Percentiles rank a stretch among this genome's conserved stretches.
These are phyloP conservation scores for Phytopythium helicoides DNA, from an alignment of 352 stramenopile genomes.

Conservation along the genomic window DNA sequence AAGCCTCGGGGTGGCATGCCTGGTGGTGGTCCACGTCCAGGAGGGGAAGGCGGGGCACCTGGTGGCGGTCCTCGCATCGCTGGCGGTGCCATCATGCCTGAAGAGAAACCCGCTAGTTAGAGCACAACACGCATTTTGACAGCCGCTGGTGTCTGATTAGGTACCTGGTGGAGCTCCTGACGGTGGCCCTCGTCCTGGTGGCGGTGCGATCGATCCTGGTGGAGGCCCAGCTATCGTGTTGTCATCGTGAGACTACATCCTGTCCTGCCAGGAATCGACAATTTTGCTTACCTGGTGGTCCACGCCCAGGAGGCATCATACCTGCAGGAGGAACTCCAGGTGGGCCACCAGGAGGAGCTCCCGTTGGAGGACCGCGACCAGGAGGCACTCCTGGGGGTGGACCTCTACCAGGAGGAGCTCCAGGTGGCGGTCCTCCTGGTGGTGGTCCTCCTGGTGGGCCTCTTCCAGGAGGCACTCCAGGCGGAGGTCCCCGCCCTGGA, in stretches of 20 bases:
- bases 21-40: slow-evolving; percentile 31
- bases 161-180: slow-evolving; percentile 9
- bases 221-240: not conserved
- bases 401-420: slow-evolving; percentile 16
- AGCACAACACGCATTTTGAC: not conserved
- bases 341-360: slow-evolving; percentile 24
- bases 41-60: slow-evolving; percentile 11
- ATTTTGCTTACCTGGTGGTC: slow-evolving; percentile 10
- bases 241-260: not conserved
- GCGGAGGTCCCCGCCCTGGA: slow-evolving; percentile 21
- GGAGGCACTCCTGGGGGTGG: slow-evolving; percentile 8
- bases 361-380: slow-evolving; percentile 33
- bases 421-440: slow-evolving; percentile 20
- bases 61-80: slow-evolving; percentile 19
- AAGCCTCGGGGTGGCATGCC: slow-evolving; percentile 34
- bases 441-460: slow-evolving; percentile 15
- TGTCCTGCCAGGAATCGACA: not conserved
- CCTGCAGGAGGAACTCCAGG: slow-evolving; percentile 30
- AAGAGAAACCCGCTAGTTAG: not conserved
- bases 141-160: not conserved
- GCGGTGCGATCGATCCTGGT: not conserved
- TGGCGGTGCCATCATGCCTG: slow-evolving; percentile 4
- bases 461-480: slow-evolving; percentile 13
- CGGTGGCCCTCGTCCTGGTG: slow-evolving; percentile 13
- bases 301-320: slow-evolving; percentile 27